These are phyloP conservation scores for Magnaporthiopsis incrustans DNA, from an alignment of 2,329 filamentous ascomycete species.

Conservation along the genomic window DNA sequence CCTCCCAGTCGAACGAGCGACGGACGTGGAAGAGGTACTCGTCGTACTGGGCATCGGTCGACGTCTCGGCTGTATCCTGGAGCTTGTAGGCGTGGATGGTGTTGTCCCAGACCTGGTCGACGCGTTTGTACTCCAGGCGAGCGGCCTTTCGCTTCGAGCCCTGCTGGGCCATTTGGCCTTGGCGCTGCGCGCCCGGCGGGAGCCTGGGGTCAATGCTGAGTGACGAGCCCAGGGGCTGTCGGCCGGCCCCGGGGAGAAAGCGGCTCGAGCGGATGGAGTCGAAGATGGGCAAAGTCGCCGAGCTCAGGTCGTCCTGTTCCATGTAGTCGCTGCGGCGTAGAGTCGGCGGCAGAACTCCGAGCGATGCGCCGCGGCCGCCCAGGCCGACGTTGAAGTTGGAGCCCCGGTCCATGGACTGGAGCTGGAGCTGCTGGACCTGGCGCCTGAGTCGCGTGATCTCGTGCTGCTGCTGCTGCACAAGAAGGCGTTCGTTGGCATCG, in stretches of 20 bases:
- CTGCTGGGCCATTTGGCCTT: not conserved
- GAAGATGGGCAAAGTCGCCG: not conserved
- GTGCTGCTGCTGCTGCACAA: not conserved
- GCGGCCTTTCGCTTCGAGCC: constrained; percentile 13
- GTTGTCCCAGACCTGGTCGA: constrained; percentile 47
- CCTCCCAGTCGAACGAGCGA: constrained; percentile 75
- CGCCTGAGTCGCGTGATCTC: not conserved
- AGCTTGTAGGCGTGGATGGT: constrained; percentile 43
- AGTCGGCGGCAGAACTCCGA: not conserved
- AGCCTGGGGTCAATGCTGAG: not conserved
- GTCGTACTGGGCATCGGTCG: constrained; percentile 53
- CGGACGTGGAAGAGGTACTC: constrained; percentile 78
- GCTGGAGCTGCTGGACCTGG: constrained; percentile 14
- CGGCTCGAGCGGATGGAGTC: not conserved
- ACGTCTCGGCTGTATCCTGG: constrained; percentile 42
- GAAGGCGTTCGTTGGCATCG: constrained; percentile 7
- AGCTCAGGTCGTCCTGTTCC: not conserved
- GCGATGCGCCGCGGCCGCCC: not conserved
- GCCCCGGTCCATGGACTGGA: constrained; percentile 15
- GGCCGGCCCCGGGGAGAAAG: not conserved
- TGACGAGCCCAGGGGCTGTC: constrained; percentile 1
- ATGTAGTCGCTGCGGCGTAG: not conserved
- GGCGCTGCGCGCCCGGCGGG: not conserved
- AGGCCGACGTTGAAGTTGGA: not conserved
- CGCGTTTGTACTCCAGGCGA: constrained; percentile 37